Evolutionary conservation across 352 stramenopile genomes (phyloP), one percentile per base, ranked within the genome.

Genomic region (Phytophthora lateralis): DNA sequence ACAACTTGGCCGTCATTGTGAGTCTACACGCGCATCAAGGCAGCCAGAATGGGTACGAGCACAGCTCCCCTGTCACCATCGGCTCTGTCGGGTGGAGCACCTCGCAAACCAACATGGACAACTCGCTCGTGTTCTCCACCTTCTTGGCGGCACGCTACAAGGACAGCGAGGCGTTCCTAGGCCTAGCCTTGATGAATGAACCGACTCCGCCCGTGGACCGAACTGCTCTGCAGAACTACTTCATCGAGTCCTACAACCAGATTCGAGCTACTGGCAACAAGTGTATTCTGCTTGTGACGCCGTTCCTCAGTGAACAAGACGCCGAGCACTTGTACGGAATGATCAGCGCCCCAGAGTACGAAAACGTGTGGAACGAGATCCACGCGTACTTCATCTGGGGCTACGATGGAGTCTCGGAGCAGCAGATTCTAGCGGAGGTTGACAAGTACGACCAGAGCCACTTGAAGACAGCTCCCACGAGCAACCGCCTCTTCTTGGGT

Each of bases 361-460:
- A 29, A 20, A 86, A 88, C 47, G 74, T 90, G 18, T 90, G 80
- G 76, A 61, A 78, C 55, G 76, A 88, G 45, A 73, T 71, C 41
- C 80, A 87, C 56, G 39, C 56, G n/a, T 88, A 87, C 67, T 85
- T 78, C 65, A 70, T 75, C 17, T 80, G 67, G 62, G 76, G 65
- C 18, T 82, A 71, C 26, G 66, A 69, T 6, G 32, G 41, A 8
- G n/a, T 53, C 6, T 62, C 32, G 18, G 69, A 81, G 43, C 20
- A 46, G n/a, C 24, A 57, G 11, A 29, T 77, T 1, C 34, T 70
- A 0, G 24, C 56, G 9, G 55, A 55, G 2, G 39, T 71, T 24
- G 56, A 66, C 27, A 49, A 4, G 6, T 80, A 76, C 43, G n/a
- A 37, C 7, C 32, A 55, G 9, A 68, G 34, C 1, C 27, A 77